These are phyloP conservation scores for Rosa persica DNA, from an alignment of 306 rosid genomes.

Conservation along the genomic window DNA sequence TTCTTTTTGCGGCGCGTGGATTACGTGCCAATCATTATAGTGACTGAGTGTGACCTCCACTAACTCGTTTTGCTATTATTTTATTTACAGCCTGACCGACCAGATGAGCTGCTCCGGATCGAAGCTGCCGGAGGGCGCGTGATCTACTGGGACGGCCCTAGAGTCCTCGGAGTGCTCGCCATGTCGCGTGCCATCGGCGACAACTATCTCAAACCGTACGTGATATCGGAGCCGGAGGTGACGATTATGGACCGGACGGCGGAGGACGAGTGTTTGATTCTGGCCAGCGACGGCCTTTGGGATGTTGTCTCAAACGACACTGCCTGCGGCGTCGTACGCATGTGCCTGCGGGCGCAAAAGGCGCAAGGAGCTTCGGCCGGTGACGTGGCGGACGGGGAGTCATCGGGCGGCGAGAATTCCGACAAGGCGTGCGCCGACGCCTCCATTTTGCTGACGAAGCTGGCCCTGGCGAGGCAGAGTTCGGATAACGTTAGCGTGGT, in stretches of 20 bases:
- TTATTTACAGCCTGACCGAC: constrained; percentile 76
- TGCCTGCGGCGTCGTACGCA: constrained; percentile 73
- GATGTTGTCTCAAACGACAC: constrained; percentile 84
- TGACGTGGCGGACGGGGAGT: constrained; percentile 18
- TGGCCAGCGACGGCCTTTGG: constrained; percentile 94
- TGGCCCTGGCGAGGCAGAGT: constrained; percentile 85
- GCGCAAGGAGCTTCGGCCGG: constrained; percentile 25
- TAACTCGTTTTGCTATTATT: neutral
- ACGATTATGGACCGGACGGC: constrained; percentile 54
- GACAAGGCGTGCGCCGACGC: constrained; percentile 78
- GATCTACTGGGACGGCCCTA: constrained; percentile 81
- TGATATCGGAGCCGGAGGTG: constrained; percentile 89
- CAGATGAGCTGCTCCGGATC: constrained; percentile 76
- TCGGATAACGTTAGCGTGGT: constrained; percentile 86
- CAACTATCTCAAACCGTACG: constrained; percentile 73
- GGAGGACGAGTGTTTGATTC: constrained; percentile 74
- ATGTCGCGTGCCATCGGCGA: constrained; percentile 97
- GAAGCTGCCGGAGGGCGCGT: constrained; percentile 83
- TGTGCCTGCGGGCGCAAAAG: constrained; percentile 55
- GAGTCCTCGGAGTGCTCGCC: constrained; percentile 89
- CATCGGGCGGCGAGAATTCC: constrained; percentile 35
- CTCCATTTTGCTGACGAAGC: constrained; percentile 70
- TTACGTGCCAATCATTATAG: neutral
- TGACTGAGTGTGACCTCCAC: neutral
- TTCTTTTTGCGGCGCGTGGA: neutral